Base-by-base conservation (phyloP, 805 yeast species). In the Wickerhamomyces subpelliculosus region DNA sequence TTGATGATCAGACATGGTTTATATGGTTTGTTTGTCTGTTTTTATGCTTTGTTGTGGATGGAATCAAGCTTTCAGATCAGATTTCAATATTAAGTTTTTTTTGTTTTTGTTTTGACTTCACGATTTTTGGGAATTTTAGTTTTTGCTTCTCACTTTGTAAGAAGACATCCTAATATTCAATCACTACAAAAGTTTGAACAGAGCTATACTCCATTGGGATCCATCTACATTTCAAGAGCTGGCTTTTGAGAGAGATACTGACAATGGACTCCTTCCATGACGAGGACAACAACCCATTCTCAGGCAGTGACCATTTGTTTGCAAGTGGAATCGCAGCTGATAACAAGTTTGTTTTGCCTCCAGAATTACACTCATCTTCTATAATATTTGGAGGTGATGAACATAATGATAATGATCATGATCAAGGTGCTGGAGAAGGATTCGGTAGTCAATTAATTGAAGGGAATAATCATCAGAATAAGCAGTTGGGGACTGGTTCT, bases 281-380 rank as follows among this genome's bases (percentile, higher is more conserved):
- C 27, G 63, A 58, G 42, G 62, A 58, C 41, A 58, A 58, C 48
- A 58, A 58, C 41, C 63, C 63, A 3, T 58, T 58, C 27, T 47
- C 59, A 1, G 61, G 61, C 4, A 44, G 49, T 16, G 45, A 46
- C 16, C 58, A 53, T 17, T 34, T 53, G 23, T 53, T 48, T 32
- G 52, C 58, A 10, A 42, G 54, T 21, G 57, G 51, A 7, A 46
- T 48, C 10, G 50, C 24, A 19, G 33, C 25, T 14, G 32, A 29
- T 3, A 7, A 19, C 6, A 14, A 19, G 13, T 27, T 13, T 36
- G 38, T 9, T 18, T 35, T 19, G 36, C 32, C 31, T 14, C 27
- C 35, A 20, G 42, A 27, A 10, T 27, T 39, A 9, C 37, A 39
- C 8, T 27, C 36, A 5, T 34, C 38, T 12, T 30, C 41, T 3